Base-by-base conservation (phyloP, 805 yeast genomes). In the Vanderwaltozyma yarrowii region DNA sequence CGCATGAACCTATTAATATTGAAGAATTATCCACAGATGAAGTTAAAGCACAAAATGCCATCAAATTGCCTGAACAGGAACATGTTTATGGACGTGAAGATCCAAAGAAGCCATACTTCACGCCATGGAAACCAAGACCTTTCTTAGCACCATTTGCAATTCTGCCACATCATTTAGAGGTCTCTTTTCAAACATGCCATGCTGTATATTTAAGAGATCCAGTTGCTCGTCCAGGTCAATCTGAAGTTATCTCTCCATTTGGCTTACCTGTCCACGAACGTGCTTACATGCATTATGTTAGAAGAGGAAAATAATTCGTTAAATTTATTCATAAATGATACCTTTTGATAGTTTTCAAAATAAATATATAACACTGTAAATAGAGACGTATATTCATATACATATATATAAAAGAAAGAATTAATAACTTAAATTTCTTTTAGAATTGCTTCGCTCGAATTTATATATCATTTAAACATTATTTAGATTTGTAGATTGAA, bases 191-290 rank as follows among this genome's bases (percentile, higher is more conserved):
- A 45, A 86, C 96, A 5, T 89, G 97, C 59, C 96, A 88, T 60
- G 96, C 96, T 5, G 82, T 92, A n/a, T 92, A 89, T 62, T 65
- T 92, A 60, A 80, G 96, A 64, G 95, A 92, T 60, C 98, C 98
- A 13, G 87, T 92, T 35, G 95, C 96, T 12, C 76, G 96, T 60
- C 96, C 96, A 6, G 96, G 96, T 40, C 88, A 84, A 56, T 82
- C 95, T 24, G 98, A 92, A 67, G 94, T 92, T 42, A 83, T 92
- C 45, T 70, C 95, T 40, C 98, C 98, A 38, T 85, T 80, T 61
- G 78, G 80, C 28, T 69, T 76, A 45, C 79, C 78, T 42, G 76
- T 78, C 47, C 96, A 89, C 54, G 92, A 88, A 66, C 77, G 94
- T 61, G 95, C 96, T 30, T 88, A 83, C 70, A 82, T 87, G 92